Percentiles rank a stretch among this genome's conserved stretches.
These are phyloP conservation scores for Angomonas deanei DNA, from an alignment of 208 protist genomes.

Conservation along the genomic window DNA sequence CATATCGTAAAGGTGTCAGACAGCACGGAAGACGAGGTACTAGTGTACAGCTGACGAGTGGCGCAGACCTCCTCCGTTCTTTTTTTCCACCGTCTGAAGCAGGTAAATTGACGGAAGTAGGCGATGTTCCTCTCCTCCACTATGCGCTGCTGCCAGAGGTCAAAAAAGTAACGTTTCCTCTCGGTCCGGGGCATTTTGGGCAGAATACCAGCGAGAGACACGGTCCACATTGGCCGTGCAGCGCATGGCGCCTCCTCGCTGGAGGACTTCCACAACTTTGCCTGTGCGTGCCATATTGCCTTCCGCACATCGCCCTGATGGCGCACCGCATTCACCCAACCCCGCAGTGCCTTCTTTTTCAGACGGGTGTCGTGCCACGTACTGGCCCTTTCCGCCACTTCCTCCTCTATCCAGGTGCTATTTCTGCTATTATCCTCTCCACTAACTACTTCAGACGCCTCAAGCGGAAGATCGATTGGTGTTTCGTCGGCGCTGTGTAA, in stretches of 20 bases:
- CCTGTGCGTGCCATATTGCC: too few species aligned
- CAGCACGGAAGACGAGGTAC: not conserved
- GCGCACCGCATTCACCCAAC: too few species aligned
- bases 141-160: slow-evolving; percentile 19
- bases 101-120: not conserved
- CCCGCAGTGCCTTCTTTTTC: too few species aligned
- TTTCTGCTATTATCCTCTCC: too few species aligned
- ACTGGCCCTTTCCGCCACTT: too few species aligned
- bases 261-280: too few species aligned
- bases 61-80: not conserved
- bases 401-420: too few species aligned
- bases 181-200: slow-evolving; percentile 28
- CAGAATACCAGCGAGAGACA: slow-evolving; percentile 16
- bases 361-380: too few species aligned
- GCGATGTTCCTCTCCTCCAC: not conserved
- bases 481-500: too few species aligned
- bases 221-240: not conserved
- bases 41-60: slow-evolving; percentile 1
- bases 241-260: not conserved
- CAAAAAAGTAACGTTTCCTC: slow-evolving; percentile 45
- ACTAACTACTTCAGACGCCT: too few species aligned
- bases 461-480: too few species aligned
- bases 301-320: too few species aligned
- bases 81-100: slow-evolving; percentile 5
- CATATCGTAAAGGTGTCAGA: slow-evolving; percentile 17